Base-by-base conservation (phyloP, 1,284 basidiomycete genomes). In the Naganishia albida region DNA sequence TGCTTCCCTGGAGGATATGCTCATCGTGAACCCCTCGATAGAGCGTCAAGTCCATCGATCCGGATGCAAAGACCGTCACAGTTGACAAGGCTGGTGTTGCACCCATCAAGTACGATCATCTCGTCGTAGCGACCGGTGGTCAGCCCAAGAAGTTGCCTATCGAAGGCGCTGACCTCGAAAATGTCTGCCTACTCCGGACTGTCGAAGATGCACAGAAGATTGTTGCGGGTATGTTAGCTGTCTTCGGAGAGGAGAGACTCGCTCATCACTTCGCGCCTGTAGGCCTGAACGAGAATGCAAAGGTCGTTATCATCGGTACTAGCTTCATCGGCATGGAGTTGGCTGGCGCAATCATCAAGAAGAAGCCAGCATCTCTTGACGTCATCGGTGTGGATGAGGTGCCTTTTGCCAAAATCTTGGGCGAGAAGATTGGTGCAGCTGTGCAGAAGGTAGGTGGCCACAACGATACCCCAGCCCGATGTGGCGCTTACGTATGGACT, bases 281-380 rank as follows among this genome's bases (percentile, higher is more conserved):
- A 68, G 69, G 70, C 16, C 68, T 79, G 59, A 73, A 70, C 42
- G 86, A 88, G 72, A 89, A 89, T 30, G 88, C 90, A 73, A 84
- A 86, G 62, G 78, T 91, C 53, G 90, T 93, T 39, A 85, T 96
- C 39, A 89, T 96, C 69, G 93, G 93, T 1, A 89, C 88, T 39
- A 91, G 89, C 20, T 97, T 96, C 80, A 98, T 98, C 73, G 88
- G 90, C 62, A 91, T 97, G 89, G 93, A 98, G 77, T 82, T 92
- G 12, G 91, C 91, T 4, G 84, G 83, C 16, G 89, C 91, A 0
- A 80, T 91, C 0, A 75, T 86, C 4, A 88, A 88, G 73, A 87
- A 88, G 64, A 89, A 88, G 78, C 85, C 89, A 18, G 86, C 85
- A 39, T 75, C 72, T 54, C 70, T 80, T 1, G 75, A 90, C 67